Conservation (phyloP, 2,329 filamentous ascomycete species). For the Cytospora chrysosperma region DNA sequence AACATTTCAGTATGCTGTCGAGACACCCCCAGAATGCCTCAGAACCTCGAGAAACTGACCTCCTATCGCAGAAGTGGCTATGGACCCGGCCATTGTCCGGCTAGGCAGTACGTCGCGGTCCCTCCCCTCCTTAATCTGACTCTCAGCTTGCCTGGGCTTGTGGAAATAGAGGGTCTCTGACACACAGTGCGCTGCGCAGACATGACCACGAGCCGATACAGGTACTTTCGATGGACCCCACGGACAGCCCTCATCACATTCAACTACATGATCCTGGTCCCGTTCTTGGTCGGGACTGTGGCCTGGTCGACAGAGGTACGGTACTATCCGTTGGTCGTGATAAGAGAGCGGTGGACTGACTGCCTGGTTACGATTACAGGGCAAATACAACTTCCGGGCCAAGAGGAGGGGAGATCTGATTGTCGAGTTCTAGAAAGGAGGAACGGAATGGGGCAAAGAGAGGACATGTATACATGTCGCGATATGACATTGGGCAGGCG, state of each 20-base stretch:
- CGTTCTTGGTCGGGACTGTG: constrained; percentile 65
- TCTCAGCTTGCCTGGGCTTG: not conserved
- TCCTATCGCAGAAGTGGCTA: constrained; percentile 39
- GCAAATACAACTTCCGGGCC: constrained; percentile 79
- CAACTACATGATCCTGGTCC: constrained; percentile 72
- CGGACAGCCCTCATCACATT: constrained; percentile 79
- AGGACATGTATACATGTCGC: constrained; percentile 20
- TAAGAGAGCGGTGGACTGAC: constrained; percentile 1
- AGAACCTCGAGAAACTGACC: constrained; percentile 31
- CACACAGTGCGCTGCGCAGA: constrained; percentile 49
- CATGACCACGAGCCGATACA: constrained; percentile 81
- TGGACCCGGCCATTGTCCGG: constrained; percentile 49
- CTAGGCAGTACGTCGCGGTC: constrained; percentile 41
- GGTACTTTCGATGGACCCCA: constrained; percentile 92
- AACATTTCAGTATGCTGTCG: constrained; percentile 42
- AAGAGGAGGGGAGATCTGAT: constrained; percentile 89
- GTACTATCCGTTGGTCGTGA: constrained; percentile 29
- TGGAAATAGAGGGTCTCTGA: not conserved
- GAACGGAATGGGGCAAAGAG: not conserved
- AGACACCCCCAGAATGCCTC: constrained; percentile 14
- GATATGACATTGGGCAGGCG: not conserved
- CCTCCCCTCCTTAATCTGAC: not conserved
- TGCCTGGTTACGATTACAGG: constrained; percentile 50
- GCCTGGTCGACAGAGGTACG: constrained; percentile 85
- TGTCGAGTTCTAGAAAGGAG: constrained; percentile 63